phyloP scores from a whole-genome alignment of 140 eudicot species.

The Senecio squalidus region DNA sequence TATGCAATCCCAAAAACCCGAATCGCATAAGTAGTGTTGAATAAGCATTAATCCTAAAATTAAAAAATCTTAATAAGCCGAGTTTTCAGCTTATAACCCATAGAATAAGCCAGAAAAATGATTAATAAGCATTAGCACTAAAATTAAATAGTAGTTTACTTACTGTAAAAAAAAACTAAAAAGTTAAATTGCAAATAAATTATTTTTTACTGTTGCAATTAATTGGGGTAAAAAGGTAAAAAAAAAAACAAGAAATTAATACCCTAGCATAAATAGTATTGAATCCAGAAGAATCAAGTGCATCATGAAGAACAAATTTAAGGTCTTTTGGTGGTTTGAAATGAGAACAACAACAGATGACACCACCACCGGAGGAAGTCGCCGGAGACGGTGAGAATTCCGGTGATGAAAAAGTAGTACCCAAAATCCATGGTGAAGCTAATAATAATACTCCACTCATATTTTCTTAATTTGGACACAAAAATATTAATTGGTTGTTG shows the following conservation, averaged over 20 bases:
- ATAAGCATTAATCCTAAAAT: too few species aligned
- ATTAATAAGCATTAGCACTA: too few species aligned
- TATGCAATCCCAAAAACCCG: too few species aligned
- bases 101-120: too few species aligned
- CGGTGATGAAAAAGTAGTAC: constrained; percentile 8
- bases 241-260: neutral
- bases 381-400: constrained; percentile 8
- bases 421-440: constrained; percentile 38
- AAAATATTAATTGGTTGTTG: too few species aligned
- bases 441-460: constrained; percentile 26
- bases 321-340: constrained; percentile 31
- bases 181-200: neutral
- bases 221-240: neutral
- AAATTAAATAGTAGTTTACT: too few species aligned
- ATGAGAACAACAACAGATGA: constrained; percentile 30
- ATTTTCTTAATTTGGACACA: too few species aligned
- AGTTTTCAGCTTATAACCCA: too few species aligned
- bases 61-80: too few species aligned
- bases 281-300: constrained; percentile 74
- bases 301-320: constrained; percentile 72
- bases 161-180: too few species aligned
- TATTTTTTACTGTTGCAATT: neutral
- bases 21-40: too few species aligned
- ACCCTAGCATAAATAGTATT: constrained; percentile 69
- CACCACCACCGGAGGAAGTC: constrained; percentile 7